These are phyloP conservation scores for Paracamarosporium sp. DNA, from an alignment of 2,329 filamentous ascomycete genomes.

Conservation along the genomic window DNA sequence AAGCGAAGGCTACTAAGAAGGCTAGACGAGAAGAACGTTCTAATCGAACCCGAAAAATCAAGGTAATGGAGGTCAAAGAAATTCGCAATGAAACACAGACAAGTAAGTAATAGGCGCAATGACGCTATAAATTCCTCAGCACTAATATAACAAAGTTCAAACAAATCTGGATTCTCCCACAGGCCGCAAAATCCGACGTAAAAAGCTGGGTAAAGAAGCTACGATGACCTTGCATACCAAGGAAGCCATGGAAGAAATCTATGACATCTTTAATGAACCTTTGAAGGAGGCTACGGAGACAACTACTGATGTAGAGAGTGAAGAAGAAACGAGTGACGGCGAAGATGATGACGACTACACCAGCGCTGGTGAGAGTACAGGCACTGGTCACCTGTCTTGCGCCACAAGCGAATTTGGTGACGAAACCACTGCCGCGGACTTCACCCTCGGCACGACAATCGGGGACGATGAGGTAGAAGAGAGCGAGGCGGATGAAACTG, in stretches of 20 bases:
- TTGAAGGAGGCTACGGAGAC: constrained; percentile 60
- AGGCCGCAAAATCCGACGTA: constrained; percentile 77
- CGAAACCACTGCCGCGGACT: constrained; percentile 62
- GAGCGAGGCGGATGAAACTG: constrained; percentile 41
- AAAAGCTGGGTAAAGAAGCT: constrained; percentile 78
- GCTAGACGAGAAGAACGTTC: constrained; percentile 57
- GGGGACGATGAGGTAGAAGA: constrained; percentile 34
- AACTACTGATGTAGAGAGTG: constrained; percentile 65
- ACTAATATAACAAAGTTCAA: constrained; percentile 69
- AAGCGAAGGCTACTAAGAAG: constrained; percentile 61
- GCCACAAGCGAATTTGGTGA: constrained; percentile 70
- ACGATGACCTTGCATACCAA: constrained; percentile 98
- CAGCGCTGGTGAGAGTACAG: constrained; percentile 83
- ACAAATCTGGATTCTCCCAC: constrained; percentile 91
- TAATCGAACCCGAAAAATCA: constrained; percentile 65
- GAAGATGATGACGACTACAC: constrained; percentile 81
- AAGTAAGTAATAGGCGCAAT: constrained; percentile 63
- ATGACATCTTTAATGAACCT: constrained; percentile 94
- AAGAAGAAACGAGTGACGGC: constrained; percentile 65
- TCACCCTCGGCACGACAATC: constrained; percentile 49
- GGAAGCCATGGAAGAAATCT: constrained; percentile 96
- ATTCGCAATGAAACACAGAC: constrained; percentile 88
- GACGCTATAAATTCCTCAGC: neutral
- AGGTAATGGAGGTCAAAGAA: constrained; percentile 71
- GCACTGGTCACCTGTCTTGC: constrained; percentile 73